A percentile compares a stretch with the other conserved stretches of the same genome.
Evolutionary conservation across 495 filamentous ascomycete species (phyloP).

Genomic region (Penicillium silybi): DNA sequence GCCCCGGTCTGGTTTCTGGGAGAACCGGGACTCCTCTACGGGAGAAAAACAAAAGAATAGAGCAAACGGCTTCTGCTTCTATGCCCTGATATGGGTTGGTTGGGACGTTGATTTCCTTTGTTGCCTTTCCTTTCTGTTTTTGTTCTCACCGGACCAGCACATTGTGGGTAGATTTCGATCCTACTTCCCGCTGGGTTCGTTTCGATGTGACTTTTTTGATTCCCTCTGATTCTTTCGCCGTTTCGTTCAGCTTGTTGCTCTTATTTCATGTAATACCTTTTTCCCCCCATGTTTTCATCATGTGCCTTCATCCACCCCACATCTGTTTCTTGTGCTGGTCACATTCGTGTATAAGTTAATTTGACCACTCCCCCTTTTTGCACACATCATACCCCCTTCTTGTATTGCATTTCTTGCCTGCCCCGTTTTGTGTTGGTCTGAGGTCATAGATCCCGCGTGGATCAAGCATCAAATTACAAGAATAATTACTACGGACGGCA

Average conservation of each 20-base stretch:
- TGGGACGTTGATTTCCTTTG: conserved; percentile 24
- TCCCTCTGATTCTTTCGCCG: conserved; percentile 4
- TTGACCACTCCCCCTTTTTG: conserved; percentile 19
- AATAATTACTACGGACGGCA: conserved; percentile 1
- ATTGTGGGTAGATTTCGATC: conserved; percentile 4
- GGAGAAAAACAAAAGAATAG: conserved; percentile 19
- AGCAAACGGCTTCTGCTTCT: conserved; percentile 23
- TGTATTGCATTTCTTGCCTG: conserved; percentile 29
- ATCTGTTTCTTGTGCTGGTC: conserved; percentile 27
- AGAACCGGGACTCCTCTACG: neutral
- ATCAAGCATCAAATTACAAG: conserved; percentile 22
- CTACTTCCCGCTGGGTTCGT: neutral
- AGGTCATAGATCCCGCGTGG: conserved; percentile 17
- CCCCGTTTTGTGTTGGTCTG: conserved; percentile 22
- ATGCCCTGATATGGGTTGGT: conserved; percentile 13
- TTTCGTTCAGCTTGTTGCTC: conserved; percentile 15
- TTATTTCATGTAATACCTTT: conserved; percentile 29
- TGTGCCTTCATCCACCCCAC: neutral
- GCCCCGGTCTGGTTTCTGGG: conserved; percentile 2
- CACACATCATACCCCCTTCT: conserved; percentile 29
- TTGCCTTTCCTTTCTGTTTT: conserved; percentile 12
- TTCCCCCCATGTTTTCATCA: conserved; percentile 3
- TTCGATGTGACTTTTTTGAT: conserved; percentile 10
- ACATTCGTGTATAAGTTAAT: conserved; percentile 36
- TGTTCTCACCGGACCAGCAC: conserved; percentile 7